Conservation (phyloP, 2,329 filamentous ascomycete genomes). For the Daldinia sp. region DNA sequence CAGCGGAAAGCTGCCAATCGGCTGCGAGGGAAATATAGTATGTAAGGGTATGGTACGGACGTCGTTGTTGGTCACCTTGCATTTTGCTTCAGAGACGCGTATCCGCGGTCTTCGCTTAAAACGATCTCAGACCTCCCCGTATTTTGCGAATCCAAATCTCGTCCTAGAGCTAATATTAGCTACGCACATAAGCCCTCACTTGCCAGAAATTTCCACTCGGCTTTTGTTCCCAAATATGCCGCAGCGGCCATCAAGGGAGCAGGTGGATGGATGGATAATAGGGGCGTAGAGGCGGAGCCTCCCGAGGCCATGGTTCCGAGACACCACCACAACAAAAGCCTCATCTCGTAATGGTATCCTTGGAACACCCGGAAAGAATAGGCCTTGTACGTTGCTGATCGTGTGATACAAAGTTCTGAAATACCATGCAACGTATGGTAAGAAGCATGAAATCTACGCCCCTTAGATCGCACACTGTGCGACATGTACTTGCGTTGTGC, state of each 20-base stretch:
- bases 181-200: neutral
- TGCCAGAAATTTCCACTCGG: neutral
- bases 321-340: neutral
- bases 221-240: neutral
- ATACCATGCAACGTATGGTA: neutral
- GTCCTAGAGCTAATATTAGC: slow-evolving; percentile 1
- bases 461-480: slow-evolving; percentile 15
- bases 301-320: neutral
- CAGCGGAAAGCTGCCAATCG: slow-evolving; percentile 6
- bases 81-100: neutral
- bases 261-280: neutral
- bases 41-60: neutral
- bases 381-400: neutral
- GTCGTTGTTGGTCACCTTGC: neutral
- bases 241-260: neutral
- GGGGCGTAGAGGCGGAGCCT: neutral
- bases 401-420: slow-evolving; percentile 12
- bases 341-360: neutral
- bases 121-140: neutral
- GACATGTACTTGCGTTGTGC: slow-evolving; percentile 4
- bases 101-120: neutral
- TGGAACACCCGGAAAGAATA: neutral
- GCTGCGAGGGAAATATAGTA: slow-evolving; percentile 4
- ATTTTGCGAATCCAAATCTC: neutral
- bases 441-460: neutral